phyloP scores from a whole-genome alignment of 176 grass and related monocot species.

The Panicum miliaceum region DNA sequence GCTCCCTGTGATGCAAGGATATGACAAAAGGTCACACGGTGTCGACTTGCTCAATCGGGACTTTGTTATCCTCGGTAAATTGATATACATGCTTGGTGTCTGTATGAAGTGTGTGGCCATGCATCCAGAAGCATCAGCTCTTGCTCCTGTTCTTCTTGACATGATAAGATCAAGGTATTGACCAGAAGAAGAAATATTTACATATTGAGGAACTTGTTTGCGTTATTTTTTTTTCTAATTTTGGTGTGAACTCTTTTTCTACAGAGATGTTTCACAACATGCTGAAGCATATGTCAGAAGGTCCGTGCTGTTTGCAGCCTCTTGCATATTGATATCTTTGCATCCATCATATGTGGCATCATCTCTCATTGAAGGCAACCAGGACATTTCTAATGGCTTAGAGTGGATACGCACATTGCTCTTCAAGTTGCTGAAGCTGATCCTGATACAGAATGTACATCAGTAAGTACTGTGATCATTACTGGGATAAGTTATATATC shows the following conservation, averaged over 20 bases:
- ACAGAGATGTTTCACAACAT: conserved; percentile 77
- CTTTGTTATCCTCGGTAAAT: conserved; percentile 90
- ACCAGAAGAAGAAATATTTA: conserved; percentile 29
- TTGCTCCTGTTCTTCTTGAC: conserved; percentile 87
- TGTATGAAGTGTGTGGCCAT: conserved; percentile 89
- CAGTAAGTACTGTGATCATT: conserved; percentile 51
- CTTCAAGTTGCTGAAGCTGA: conserved; percentile 80
- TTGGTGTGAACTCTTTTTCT: conserved; percentile 31
- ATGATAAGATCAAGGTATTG: conserved; percentile 89
- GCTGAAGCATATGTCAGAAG: conserved; percentile 96
- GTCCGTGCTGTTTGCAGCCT: conserved; percentile 84
- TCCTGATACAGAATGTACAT: conserved; percentile 84
- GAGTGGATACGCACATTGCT: conserved; percentile 93
- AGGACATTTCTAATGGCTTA: conserved; percentile 71
- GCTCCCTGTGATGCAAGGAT: conserved; percentile 94
- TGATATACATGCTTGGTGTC: conserved; percentile 97
- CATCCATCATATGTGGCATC: conserved; percentile 87
- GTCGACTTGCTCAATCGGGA: conserved; percentile 82
- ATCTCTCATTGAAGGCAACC: conserved; percentile 81
- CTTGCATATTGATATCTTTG: conserved; percentile 84
- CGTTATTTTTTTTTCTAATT: neutral
- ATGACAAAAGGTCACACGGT: conserved; percentile 82
- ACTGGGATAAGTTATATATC: conserved; percentile 12
- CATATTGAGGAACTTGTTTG: conserved; percentile 20
- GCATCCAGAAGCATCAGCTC: conserved; percentile 92